phyloP scores from a whole-genome alignment of 2,329 filamentous ascomycete species.

The Bipolaris victoriae region DNA sequence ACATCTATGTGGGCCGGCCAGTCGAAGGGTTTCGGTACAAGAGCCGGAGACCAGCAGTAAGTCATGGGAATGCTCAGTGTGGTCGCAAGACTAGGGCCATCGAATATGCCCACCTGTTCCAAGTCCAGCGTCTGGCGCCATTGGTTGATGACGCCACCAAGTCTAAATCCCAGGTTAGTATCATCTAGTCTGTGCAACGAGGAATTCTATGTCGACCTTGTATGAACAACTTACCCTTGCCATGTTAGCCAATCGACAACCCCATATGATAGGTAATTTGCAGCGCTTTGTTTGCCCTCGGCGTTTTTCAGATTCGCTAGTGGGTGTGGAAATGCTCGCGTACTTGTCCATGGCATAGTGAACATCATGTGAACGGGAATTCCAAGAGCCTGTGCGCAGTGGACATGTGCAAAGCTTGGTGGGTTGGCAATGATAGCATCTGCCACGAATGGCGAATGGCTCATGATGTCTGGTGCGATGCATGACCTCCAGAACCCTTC shows the following conservation, averaged over 20 bases:
- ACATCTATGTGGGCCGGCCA: constrained; percentile 29
- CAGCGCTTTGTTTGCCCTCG: constrained; percentile 37
- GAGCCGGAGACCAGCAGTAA: constrained; percentile 55
- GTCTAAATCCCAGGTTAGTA: constrained; percentile 15
- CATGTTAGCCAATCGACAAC: constrained; percentile 58
- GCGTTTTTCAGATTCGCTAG: constrained; percentile 54
- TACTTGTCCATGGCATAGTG: constrained; percentile 58
- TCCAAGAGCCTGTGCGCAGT: constrained; percentile 73
- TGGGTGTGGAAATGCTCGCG: constrained; percentile 56
- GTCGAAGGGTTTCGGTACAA: constrained; percentile 26
- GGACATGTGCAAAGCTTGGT: constrained; percentile 76
- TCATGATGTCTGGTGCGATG: constrained; percentile 44
- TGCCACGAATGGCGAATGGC: constrained; percentile 71
- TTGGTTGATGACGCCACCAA: constrained; percentile 57
- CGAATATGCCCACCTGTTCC: constrained; percentile 46
- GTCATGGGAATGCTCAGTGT: constrained; percentile 51
- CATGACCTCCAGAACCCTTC: constrained; percentile 40
- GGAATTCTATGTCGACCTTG: background rate
- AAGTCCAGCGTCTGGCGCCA: constrained; percentile 52
- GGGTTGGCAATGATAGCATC: constrained; percentile 80
- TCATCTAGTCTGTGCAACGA: background rate
- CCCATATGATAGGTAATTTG: constrained; percentile 55
- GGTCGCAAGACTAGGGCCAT: constrained; percentile 49
- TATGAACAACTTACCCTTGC: constrained; percentile 46
- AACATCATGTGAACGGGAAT: constrained; percentile 81